Evolutionary conservation across 306 rosid genomes (phyloP), one percentile per base, ranked within the genome.

Genomic region (Crotalaria pallida): DNA sequence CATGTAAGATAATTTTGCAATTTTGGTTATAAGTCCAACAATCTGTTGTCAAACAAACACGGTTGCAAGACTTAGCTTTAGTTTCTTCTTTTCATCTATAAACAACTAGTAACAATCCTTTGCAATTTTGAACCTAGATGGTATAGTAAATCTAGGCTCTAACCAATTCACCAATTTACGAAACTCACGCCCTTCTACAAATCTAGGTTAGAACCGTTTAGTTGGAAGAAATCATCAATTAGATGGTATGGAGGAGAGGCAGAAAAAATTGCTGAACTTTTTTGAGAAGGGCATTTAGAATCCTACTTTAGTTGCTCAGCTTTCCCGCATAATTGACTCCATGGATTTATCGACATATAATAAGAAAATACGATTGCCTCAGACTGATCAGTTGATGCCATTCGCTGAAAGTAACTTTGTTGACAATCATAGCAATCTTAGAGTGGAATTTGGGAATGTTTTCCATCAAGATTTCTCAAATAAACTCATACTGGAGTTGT

Each of bases 361-460:
- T 67, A 94, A 94, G 81, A 94, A 87, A 85, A 88, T 97, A 77
- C 79, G 99, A 69, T 69, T 94, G 81, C 99, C 96, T 74, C 86
- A 76, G 50, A 81, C 56, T 27, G 92, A 84, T 51, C 70, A 73
- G 52, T 90, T n/a, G n/a, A n/a, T 79, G 38, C 87, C 84, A 19
- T 82, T 66, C 62, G 72, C 70, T 0, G 97, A 88, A 65, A 81
- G 78, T 62, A 80, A 81, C 71, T 84, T 87, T 18, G 69, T 81
- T 67, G 97, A 94, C 67, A 88, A 79, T 80, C 86, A 72, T 17
- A 82, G 84, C 74, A 79, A 83, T 84, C 80, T 89, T 41, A 85
- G 88, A 77, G 12, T 84, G 48, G 97, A 83, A 70, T 84, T 81
- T 48, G 97, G 95, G 40, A 84, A 76, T 76, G 82, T 87, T 70